Base-by-base conservation (phyloP, 352 stramenopile species). In the Phytophthora idaei region DNA sequence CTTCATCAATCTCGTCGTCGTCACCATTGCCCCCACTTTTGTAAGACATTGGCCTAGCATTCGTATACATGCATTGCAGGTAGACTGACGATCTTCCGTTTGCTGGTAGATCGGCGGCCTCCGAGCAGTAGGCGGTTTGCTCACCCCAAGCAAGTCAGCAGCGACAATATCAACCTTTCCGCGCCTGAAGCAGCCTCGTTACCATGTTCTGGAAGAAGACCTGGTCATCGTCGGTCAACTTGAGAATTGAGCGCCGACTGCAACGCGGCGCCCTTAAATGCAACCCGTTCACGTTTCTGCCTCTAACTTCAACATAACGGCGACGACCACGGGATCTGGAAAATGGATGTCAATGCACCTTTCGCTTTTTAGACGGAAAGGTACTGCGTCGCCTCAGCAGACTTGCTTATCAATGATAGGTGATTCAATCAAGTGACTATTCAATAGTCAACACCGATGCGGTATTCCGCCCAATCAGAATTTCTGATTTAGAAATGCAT, bases 11-110 rank as follows among this genome's bases (percentile, higher is more conserved):
- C 76, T 81, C 31, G 80, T 87, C 8, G 57, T 97, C 29, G 67
- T 97, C 57, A 97, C 89, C 8, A 74, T 97, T 28, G 86, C 89
- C 3, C 89, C 89, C 3, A 85, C 74, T 10, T 94, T 95, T 60
- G 86, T 97, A 81, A 60, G 81, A 41, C 28, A 28, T 15, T 14
- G 3, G 8, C 25, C 9, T n/a, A 8, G 14, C 21, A 50, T 21
- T 31, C 31, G 44, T 50, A 7, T 27, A 21, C 21, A 21, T 21
- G 21, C 21, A 21, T 52, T 9, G 8, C n/a, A 32, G 4, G 0
- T 59, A 17, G 59, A 27, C 25, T 69, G 25, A 52, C 21, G 34
- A 25, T 61, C 6, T 50, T 0, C 59, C n/a, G 21, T 21, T 21
- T 27, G 15, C 32, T 58, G 47, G 34, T 27, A 93, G 85, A 82